Base-by-base conservation (phyloP, 345 rosid genomes). In the Citrus medica region DNA sequence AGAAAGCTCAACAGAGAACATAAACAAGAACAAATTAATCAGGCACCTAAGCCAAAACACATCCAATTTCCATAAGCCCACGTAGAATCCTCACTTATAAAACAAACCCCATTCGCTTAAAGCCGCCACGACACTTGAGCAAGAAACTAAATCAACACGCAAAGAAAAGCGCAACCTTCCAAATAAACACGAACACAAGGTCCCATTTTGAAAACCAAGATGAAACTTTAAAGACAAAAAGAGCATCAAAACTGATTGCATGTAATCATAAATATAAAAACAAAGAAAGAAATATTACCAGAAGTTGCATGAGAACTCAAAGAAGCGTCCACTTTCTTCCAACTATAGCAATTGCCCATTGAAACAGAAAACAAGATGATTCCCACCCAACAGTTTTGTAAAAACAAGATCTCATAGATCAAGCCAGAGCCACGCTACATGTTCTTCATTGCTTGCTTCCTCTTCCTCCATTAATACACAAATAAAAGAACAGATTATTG, bases 261-360 rank as follows among this genome's bases (percentile, higher is more conserved):
- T 17, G 33, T 40, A 55, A 40, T 17, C 48, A 72, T 5, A 48
- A 32, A 48, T 30, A 37, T 3, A 6, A 17, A 51, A 16, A 32
- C 38, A 65, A 27, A 30, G 4, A 32, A 32, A 46, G 22, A 76
- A 76, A 32, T 33, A 37, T 22, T 76, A 84, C 86, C 82, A 9
- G 78, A 32, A 32, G 65, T 7, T 71, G 71, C 65, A 21, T 27
- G 69, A 28, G 86, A 78, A 22, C 76, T 61, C 32, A 68, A 61
- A 37, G 59, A 32, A 51, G 27, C 79, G 66, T 51, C 77, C 21
- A 56, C 76, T 67, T 67, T 75, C 53, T 71, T 71, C 53, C n/a
- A 25, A 68, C 59, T 73, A 33, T 10, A 78, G 68, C 86, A 84
- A 84, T 84, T 78, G 53, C 86, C 84, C 86, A 78, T 78, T 38